Conservation (phyloP, 768 basidiomycete species). For the Leucogyrophana mollusca region DNA sequence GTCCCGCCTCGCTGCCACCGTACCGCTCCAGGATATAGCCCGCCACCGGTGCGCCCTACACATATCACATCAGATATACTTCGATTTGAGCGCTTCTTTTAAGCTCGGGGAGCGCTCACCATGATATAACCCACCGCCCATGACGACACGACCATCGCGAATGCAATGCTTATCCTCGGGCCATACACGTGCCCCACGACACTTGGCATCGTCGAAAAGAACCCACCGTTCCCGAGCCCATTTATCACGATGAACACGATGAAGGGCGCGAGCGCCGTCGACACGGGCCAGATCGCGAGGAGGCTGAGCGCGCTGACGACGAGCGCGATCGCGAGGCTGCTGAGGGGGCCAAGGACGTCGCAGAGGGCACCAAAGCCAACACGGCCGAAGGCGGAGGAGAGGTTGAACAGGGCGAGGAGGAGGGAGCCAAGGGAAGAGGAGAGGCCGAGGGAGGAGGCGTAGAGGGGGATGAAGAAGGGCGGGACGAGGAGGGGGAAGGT, state of each 20-base stretch:
- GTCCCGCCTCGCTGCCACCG: constrained; percentile 18
- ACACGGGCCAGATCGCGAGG: constrained; percentile 28
- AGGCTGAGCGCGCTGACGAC: constrained; percentile 28
- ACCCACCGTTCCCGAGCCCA: constrained; percentile 30
- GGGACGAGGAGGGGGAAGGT: constrained; percentile 36
- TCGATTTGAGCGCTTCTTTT: neutral
- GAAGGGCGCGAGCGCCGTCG: constrained; percentile 22
- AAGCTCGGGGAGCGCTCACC: constrained; percentile 7
- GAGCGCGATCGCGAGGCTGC: constrained; percentile 24
- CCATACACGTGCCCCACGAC: constrained; percentile 30
- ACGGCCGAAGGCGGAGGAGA: constrained; percentile 32
- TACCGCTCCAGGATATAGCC: constrained; percentile 27
- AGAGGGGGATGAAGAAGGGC: constrained; percentile 36
- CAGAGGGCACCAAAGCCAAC: constrained; percentile 24
- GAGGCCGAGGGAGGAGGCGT: constrained; percentile 27
- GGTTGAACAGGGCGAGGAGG: constrained; percentile 31
- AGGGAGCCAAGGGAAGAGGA: constrained; percentile 20
- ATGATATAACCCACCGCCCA: constrained; percentile 29
- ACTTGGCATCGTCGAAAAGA: constrained; percentile 32
- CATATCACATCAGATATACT: too few species aligned
- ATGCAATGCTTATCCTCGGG: constrained; percentile 27
- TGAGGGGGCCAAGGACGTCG: constrained; percentile 30
- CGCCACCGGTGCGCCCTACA: constrained; percentile 29
- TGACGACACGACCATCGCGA: constrained; percentile 32
- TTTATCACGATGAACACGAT: constrained; percentile 24